These are phyloP conservation scores for Biscogniauxia mediterranea DNA, from an alignment of 2,329 filamentous ascomycete genomes.

Conservation along the genomic window DNA sequence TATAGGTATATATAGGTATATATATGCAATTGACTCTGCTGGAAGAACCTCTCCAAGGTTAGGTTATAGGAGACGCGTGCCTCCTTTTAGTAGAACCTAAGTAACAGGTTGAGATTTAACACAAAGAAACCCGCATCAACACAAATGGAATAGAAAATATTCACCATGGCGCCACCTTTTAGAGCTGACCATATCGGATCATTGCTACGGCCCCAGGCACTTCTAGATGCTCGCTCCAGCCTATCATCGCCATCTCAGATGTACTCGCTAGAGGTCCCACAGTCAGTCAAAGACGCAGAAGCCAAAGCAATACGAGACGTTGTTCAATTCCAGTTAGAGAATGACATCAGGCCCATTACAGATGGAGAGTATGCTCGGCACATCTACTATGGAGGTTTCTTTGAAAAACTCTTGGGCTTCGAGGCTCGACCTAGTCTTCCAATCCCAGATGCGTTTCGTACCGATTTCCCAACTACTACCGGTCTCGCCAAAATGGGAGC, in stretches of 20 bases:
- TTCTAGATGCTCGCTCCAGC: conserved; percentile 58
- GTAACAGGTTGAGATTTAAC: too few relatives aligned
- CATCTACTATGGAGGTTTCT: conserved; percentile 49
- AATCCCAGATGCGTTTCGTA: conserved; percentile 61
- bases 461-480: conserved; percentile 41
- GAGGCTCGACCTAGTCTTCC: conserved; percentile 53
- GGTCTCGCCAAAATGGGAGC: conserved; percentile 36
- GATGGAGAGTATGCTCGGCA: conserved; percentile 66
- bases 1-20: too few relatives aligned
- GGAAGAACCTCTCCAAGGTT: too few relatives aligned
- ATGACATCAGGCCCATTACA: conserved; percentile 62
- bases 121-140: too few relatives aligned
- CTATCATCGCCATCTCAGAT: conserved; percentile 41
- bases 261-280: conserved; percentile 29
- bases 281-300: conserved; percentile 50
- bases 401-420: conserved; percentile 50
- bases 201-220: conserved; percentile 61
- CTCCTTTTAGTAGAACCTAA: too few relatives aligned
- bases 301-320: conserved; percentile 62
- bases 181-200: conserved; percentile 73
- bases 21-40: too few relatives aligned
- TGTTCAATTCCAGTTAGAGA: conserved; percentile 61
- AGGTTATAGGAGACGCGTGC: too few relatives aligned
- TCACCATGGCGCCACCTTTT: conserved; percentile 50
- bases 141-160: neutral